These are phyloP conservation scores for Blastomyces gilchristii DNA, from an alignment of 2,329 filamentous ascomycete genomes.

Conservation along the genomic window DNA sequence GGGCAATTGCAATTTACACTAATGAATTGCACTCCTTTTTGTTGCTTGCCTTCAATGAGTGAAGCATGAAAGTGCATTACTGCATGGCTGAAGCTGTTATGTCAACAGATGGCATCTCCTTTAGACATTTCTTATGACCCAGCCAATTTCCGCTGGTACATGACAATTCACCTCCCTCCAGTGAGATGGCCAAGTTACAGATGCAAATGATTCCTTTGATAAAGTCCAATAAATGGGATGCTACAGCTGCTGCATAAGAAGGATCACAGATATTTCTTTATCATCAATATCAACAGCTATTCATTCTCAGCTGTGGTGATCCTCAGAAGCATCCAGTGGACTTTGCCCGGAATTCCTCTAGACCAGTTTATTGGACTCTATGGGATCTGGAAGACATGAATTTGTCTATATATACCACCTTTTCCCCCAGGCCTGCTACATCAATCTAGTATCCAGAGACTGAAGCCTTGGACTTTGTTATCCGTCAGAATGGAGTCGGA, in stretches of 20 bases:
- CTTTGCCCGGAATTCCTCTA: too few relatives aligned
- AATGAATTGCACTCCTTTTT: neutral
- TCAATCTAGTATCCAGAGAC: neutral
- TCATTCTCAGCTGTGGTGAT: too few relatives aligned
- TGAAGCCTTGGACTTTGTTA: neutral
- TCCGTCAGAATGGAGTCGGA: constrained; percentile 3
- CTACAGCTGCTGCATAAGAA: too few relatives aligned
- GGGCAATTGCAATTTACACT: neutral
- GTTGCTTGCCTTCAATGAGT: neutral
- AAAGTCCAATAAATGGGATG: neutral
- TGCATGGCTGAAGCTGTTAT: neutral
- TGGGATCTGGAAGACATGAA: neutral
- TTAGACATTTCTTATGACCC: neutral
- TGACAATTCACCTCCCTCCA: neutral
- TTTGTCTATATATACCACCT: neutral
- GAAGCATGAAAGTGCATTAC: neutral
- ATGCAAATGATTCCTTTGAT: neutral
- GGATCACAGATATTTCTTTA: too few relatives aligned
- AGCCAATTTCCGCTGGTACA: neutral
- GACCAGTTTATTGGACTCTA: neutral
- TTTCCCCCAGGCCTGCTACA: neutral
- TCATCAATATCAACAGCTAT: too few relatives aligned
- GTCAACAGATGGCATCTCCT: neutral
- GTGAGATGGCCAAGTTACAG: neutral
- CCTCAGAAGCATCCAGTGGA: too few relatives aligned